A percentile compares a stretch with the other conserved stretches of the same genome.
Evolutionary conservation across 1,139 yeast genomes (phyloP).

Genomic region (Pichia norvegensis): DNA sequence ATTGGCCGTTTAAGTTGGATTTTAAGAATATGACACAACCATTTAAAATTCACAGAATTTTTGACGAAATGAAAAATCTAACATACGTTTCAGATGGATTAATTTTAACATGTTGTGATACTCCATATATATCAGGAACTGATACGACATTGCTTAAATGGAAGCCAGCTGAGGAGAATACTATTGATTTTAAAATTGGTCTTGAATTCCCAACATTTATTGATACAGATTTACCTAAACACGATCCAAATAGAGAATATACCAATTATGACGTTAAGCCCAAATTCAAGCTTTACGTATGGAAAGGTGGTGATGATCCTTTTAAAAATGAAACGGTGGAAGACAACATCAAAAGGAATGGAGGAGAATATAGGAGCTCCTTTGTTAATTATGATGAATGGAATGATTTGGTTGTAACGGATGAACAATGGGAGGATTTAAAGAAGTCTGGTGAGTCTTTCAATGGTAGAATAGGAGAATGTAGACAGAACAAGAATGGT

Average conservation of each 20-base stretch:
- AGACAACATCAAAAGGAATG: conserved; percentile 22
- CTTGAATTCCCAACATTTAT: conserved; percentile 58
- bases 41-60: conserved; percentile 71
- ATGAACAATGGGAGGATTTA: conserved; percentile 75
- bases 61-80: conserved; percentile 60
- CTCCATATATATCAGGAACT: conserved; percentile 84
- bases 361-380: conserved; percentile 25
- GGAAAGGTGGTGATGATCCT: conserved; percentile 57
- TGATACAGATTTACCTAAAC: conserved; percentile 62
- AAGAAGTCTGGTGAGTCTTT: conserved; percentile 70
- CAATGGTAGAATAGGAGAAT: conserved; percentile 87
- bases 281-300: conserved; percentile 51
- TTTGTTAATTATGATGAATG: conserved; percentile 52
- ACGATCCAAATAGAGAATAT: conserved; percentile 66
- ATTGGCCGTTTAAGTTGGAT: conserved; percentile 80
- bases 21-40: conserved; percentile 84
- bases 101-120: conserved; percentile 83
- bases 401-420: conserved; percentile 52
- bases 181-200: conserved; percentile 76
- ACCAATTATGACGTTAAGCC: conserved; percentile 81
- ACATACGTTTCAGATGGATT: conserved; percentile 92
- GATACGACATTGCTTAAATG: conserved; percentile 79
- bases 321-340: conserved; percentile 23
- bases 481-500: conserved; percentile 47
- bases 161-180: conserved; percentile 96